Base-by-base conservation (phyloP, 805 yeast species). In the Candida maltosa region DNA sequence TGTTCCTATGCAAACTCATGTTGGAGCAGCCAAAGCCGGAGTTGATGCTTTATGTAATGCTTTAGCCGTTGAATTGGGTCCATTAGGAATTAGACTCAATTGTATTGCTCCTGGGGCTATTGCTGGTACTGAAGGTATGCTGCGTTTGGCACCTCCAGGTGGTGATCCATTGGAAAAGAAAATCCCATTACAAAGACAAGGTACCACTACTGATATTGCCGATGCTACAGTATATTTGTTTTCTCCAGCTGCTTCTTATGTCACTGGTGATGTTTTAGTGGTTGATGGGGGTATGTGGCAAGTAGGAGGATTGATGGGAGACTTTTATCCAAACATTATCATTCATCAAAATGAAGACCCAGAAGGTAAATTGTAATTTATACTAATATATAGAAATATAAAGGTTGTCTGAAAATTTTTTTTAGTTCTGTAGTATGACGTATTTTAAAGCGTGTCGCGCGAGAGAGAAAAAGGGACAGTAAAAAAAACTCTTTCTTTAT, bases 241-340 rank as follows among this genome's bases (percentile, higher is more conserved):
- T 49, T 84, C 95, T 32, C 83, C 83, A 2, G 95, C 96, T 4
- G 87, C 89, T 5, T 47, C 65, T 4, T 89, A 79, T 56, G 71
- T 89, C 20, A 80, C 83, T 10, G 97, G 97, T 11, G 76, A 87
- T 4, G 66, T 80, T 11, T 70, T 77, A 25, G 83, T 87, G 12
- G 96, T 91, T 4, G 97, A 89, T 61, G 97, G 97, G 34, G 97
- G 82, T 2, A 70, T 76, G 39, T 88, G 97, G 96, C 95, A 87
- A 53, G 65, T 78, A 54, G 87, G 89, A 10, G 46, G 49, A 12
- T 42, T 57, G 25, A 44, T 46, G 45, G 60, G 62, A 10, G 58
- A 51, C 23, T 42, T 64, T 37, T 67, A 67, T 39, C 73, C 73
- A 1, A 39, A 37, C 19, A 48, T 51, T 10, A 46, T 65, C 15